These are phyloP conservation scores for Fagus sylvatica DNA, from an alignment of 306 rosid species.

Conservation along the genomic window DNA sequence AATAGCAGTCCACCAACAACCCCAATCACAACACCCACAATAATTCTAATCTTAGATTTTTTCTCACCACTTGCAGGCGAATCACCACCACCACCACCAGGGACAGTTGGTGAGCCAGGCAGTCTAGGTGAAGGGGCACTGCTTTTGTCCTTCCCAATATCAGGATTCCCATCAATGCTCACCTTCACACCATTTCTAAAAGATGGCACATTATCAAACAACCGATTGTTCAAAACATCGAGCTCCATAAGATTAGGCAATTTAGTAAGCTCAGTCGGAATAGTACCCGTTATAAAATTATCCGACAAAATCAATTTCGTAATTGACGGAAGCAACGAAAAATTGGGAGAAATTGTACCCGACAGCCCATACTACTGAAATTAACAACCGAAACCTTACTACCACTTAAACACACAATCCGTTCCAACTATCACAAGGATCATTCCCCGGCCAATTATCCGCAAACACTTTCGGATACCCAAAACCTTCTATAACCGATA, in stretches of 20 bases:
- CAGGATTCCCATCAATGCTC: constrained; percentile 49
- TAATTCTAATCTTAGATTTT: constrained; percentile 15
- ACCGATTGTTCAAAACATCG: constrained; percentile 59
- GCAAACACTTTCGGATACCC: constrained; percentile 69
- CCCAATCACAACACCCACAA: constrained; percentile 40
- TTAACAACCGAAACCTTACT: constrained; percentile 53
- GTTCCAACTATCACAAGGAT: constrained; percentile 68
- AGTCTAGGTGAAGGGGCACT: constrained; percentile 5
- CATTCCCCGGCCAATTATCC: constrained; percentile 60
- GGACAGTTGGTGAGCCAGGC: neutral
- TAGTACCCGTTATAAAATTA: constrained; percentile 51
- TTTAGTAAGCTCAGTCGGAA: constrained; percentile 59
- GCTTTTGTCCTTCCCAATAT: constrained; percentile 54
- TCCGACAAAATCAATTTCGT: constrained; percentile 43
- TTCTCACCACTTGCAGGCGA: constrained; percentile 4
- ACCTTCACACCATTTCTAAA: constrained; percentile 44
- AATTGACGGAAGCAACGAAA: constrained; percentile 41
- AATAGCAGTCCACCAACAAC: constrained; percentile 29
- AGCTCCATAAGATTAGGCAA: constrained; percentile 44
- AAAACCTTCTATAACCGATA: constrained; percentile 44
- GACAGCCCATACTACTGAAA: constrained; percentile 54
- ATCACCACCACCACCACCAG: neutral
- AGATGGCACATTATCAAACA: constrained; percentile 54
- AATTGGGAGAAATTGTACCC: constrained; percentile 70
- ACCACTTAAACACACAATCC: constrained; percentile 47